Conservation (phyloP, 2,329 filamentous ascomycete species). For the Hypoxylon rubiginosum region DNA sequence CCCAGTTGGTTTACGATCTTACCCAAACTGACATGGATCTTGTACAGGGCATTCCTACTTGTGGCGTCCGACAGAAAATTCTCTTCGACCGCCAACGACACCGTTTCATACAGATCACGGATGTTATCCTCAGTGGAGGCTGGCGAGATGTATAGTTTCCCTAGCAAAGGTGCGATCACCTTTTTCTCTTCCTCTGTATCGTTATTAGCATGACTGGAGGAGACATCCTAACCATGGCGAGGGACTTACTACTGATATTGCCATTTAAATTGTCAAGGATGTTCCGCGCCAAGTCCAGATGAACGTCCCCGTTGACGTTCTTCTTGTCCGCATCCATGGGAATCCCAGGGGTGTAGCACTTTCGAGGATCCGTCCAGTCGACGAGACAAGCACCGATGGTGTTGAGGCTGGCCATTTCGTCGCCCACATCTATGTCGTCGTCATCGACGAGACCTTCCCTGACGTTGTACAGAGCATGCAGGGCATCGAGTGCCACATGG, state of each 20-base stretch:
- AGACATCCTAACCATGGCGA: not conserved
- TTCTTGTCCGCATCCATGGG: slow-evolving; percentile 71
- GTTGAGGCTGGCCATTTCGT: slow-evolving; percentile 82
- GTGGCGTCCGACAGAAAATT: slow-evolving; percentile 71
- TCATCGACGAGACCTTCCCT: slow-evolving; percentile 80
- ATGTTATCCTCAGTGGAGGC: slow-evolving; percentile 72
- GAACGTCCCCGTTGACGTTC: slow-evolving; percentile 80
- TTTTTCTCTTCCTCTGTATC: slow-evolving; percentile 86
- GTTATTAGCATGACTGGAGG: slow-evolving; percentile 22
- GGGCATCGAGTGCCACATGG: slow-evolving; percentile 76
- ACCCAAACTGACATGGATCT: slow-evolving; percentile 75
- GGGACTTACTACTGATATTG: slow-evolving; percentile 73
- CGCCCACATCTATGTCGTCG: slow-evolving; percentile 80
- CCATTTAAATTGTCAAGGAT: slow-evolving; percentile 81
- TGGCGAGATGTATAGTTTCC: slow-evolving; percentile 84
- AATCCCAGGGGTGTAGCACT: slow-evolving; percentile 70
- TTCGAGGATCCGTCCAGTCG: slow-evolving; percentile 95
- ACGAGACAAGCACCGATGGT: slow-evolving; percentile 85
- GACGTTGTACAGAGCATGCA: slow-evolving; percentile 81
- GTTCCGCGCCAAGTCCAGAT: slow-evolving; percentile 81
- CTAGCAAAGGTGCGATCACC: slow-evolving; percentile 79
- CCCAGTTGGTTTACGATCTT: slow-evolving; percentile 75
- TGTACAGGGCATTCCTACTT: slow-evolving; percentile 74
- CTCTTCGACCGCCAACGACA: slow-evolving; percentile 73
- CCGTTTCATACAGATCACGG: slow-evolving; percentile 68